Base-by-base conservation (phyloP, 768 basidiomycete species). In the Amanita fuliginea region DNA sequence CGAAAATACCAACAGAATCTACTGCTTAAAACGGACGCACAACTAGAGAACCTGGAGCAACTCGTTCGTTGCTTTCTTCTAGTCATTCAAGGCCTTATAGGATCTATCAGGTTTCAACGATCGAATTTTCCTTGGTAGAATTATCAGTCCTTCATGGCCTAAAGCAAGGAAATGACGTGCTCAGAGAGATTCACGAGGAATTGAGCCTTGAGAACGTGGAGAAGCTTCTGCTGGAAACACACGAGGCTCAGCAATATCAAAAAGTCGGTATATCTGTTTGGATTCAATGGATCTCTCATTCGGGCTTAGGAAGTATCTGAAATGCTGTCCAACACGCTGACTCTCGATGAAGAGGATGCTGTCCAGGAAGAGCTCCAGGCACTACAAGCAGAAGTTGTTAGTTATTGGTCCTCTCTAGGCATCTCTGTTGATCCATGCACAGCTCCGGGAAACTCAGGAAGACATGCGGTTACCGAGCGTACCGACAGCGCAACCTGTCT, bases 111-210 rank as follows among this genome's bases (percentile, higher is more conserved):
- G 93, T 97, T 21, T 88, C 91, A 3, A 88, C 86, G 0, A 96
- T 99, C 58, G 96, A 99, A 63, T 98, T 96, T 69, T 92, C 96
- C 6, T 73, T 94, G 43, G 81, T 98, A 18, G 89, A 98, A 64
- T 80, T 88, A 40, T 92, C 93, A 2, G 88, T 99, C 8, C 60
- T 98, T 30, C 90, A 91, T 62, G 96, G 95, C 6, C 67, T 99
- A 39, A 80, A 90, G 63, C 91, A 93, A 67, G 96, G 96, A 2
- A 97, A 86, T 56, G 85, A 87, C 26, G 92, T 97, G 1, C 71
- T 99, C 40, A 91, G 86, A 63, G 82, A 96, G 65, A 86, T 99
- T 13, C 93, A 99, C 64, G 83, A 83, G 57, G 92, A 98, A 64
- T 81, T 99, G 80, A 90, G 82, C 56, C 58, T 92, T 7, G 92